Conservation (phyloP, 192 early-diverging fungal species). For the Blastocladiella britannica region DNA sequence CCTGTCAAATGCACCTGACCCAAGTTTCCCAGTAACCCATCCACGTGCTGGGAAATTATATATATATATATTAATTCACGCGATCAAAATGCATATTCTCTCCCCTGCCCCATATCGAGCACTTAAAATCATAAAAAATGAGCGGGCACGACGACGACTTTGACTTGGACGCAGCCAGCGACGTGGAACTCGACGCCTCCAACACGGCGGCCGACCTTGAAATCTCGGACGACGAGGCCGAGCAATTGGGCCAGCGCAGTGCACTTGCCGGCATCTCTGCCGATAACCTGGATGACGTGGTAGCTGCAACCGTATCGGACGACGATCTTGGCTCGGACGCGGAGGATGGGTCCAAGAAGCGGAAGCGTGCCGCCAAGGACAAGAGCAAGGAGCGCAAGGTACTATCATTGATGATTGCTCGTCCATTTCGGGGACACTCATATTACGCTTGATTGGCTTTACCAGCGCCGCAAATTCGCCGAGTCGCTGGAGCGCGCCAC, state of each 20-base stretch:
- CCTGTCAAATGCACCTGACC: no score
- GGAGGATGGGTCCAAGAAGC: background rate
- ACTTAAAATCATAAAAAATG: no score
- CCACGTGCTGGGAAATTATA: no score
- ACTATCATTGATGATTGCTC: no score
- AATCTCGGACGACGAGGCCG: background rate
- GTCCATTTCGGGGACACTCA: no score
- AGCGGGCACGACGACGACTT: constrained; percentile 4
- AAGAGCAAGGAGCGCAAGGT: background rate
- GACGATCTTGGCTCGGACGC: background rate
- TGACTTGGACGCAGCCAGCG: background rate
- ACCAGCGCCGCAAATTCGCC: background rate
- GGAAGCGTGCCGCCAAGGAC: background rate
- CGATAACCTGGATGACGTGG: background rate
- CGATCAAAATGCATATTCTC: no score
- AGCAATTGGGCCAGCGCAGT: no score
- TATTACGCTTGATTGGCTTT: no score
- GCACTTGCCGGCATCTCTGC: no score
- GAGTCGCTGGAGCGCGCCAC: background rate
- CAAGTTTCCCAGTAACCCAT: no score
- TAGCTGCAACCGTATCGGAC: background rate
- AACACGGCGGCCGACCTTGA: background rate
- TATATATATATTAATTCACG: no score
- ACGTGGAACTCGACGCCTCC: background rate
- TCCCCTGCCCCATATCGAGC: no score